These are phyloP conservation scores for Blastobotrys chiropterorum DNA, from an alignment of 805 yeast species.

Conservation along the genomic window DNA sequence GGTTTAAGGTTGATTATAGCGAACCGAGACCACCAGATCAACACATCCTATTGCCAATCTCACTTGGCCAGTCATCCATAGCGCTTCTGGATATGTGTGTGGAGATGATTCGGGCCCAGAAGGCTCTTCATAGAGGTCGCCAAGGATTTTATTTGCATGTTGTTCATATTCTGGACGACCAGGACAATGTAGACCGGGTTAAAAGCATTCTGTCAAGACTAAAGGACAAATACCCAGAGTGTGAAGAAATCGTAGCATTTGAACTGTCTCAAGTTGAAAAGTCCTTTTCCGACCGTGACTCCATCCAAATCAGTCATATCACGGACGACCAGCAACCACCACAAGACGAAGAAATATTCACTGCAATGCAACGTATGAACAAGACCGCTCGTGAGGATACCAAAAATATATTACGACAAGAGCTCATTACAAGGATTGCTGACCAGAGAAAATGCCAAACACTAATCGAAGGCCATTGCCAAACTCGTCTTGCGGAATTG, in stretches of 20 bases:
- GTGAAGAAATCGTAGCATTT: constrained; percentile 1
- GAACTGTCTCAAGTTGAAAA: constrained; percentile 1
- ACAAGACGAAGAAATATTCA: constrained; percentile 2
- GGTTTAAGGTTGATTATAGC: constrained; percentile 62
- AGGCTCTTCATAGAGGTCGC: constrained; percentile 51
- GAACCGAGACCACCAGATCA: constrained; percentile 39
- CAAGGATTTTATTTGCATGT: constrained; percentile 61
- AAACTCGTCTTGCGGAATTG: constrained; percentile 78
- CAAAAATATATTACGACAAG: constrained; percentile 39
- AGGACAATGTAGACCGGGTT: constrained; percentile 2
- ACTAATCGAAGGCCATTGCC: constrained; percentile 67
- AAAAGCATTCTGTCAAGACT: constrained; percentile 21
- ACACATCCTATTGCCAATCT: constrained; percentile 52
- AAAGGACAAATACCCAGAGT: constrained; percentile 27
- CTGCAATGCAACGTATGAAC: constrained; percentile 5
- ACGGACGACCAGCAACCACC: not conserved
- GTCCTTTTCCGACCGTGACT: not conserved
- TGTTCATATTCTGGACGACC: constrained; percentile 37
- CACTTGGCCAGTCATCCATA: constrained; percentile 63
- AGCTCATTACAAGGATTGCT: constrained; percentile 45
- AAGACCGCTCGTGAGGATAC: constrained; percentile 65
- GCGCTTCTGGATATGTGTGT: constrained; percentile 62
- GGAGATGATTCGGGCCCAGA: constrained; percentile 58
- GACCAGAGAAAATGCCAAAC: constrained; percentile 41
- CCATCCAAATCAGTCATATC: not conserved